Percentiles rank a stretch among this genome's conserved stretches.
phyloP scores from a whole-genome alignment of 2,329 filamentous ascomycete species.

The Aspergillus thermomutatus region DNA sequence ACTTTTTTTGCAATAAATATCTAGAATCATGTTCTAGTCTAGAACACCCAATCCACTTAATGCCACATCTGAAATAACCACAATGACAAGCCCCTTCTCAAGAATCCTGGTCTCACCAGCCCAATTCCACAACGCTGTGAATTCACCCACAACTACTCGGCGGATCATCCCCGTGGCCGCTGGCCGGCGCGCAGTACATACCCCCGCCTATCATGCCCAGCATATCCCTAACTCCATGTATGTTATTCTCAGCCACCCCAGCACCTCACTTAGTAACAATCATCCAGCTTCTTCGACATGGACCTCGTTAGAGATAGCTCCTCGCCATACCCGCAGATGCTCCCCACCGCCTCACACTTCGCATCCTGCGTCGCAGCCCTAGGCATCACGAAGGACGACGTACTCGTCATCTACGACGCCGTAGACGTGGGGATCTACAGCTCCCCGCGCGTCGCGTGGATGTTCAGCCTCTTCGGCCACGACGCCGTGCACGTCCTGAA shows the following conservation, averaged over 20 bases:
- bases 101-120: constrained; percentile 12
- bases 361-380: constrained; percentile 16
- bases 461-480: constrained; percentile 26
- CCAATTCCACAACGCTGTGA: constrained; percentile 9
- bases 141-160: background rate
- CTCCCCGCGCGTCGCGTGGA: constrained; percentile 29
- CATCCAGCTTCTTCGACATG: constrained; percentile 29
- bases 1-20: background rate
- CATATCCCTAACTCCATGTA: constrained; percentile 26
- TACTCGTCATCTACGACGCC: constrained; percentile 29
- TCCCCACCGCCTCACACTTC: constrained; percentile 23
- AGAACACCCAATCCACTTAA: background rate
- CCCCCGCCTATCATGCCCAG: constrained; percentile 11
- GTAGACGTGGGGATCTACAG: constrained; percentile 26
- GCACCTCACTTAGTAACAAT: background rate
- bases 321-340: constrained; percentile 28
- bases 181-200: constrained; percentile 12
- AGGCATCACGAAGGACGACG: constrained; percentile 19
- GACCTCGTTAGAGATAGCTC: constrained; percentile 18
- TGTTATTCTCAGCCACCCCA: background rate
- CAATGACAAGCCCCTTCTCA: constrained; percentile 2
- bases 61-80: background rate
- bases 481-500: constrained; percentile 26
- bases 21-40: background rate
- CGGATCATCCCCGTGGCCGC: constrained; percentile 25